phyloP scores from a whole-genome alignment of 2,329 filamentous ascomycete species.

The Ambrosiella xylebori region DNA sequence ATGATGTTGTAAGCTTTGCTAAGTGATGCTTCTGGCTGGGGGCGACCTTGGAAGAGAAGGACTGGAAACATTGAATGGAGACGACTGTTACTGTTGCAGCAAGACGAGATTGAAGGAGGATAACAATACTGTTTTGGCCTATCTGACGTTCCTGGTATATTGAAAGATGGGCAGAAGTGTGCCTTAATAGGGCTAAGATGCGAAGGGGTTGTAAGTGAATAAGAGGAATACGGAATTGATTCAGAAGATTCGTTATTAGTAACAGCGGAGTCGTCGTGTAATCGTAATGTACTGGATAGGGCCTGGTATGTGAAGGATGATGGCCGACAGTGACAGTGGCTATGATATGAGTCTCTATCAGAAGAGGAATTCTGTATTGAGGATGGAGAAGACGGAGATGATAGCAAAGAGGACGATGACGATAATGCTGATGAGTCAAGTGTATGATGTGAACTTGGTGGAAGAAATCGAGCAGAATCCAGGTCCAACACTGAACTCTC shows the following conservation, averaged over 20 bases:
- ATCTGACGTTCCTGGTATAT: neutral
- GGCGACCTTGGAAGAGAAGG: constrained; percentile 8
- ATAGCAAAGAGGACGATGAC: too few relatives aligned
- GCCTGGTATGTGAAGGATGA: too few relatives aligned
- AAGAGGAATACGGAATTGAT: neutral
- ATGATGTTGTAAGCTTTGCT: constrained; percentile 28
- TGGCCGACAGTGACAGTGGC: too few relatives aligned
- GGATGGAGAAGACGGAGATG: too few relatives aligned
- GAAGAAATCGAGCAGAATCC: neutral
- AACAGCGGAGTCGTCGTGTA: neutral
- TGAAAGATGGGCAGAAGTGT: neutral
- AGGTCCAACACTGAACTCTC: neutral
- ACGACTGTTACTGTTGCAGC: constrained; percentile 3
- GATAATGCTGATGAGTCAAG: neutral
- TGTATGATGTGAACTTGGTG: neutral
- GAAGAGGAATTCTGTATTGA: too few relatives aligned
- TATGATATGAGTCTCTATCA: too few relatives aligned
- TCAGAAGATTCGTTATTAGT: neutral
- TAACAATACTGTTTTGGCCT: too few relatives aligned
- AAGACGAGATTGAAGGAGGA: neutral
- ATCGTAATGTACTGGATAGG: too few relatives aligned
- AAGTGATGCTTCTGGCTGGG: constrained; percentile 2
- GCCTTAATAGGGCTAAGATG: too few relatives aligned
- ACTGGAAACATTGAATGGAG: constrained; percentile 12
- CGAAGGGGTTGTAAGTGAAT: too few relatives aligned